Base-by-base conservation (phyloP, 208 protist species). In the Jaenimonas drosophilae region DNA sequence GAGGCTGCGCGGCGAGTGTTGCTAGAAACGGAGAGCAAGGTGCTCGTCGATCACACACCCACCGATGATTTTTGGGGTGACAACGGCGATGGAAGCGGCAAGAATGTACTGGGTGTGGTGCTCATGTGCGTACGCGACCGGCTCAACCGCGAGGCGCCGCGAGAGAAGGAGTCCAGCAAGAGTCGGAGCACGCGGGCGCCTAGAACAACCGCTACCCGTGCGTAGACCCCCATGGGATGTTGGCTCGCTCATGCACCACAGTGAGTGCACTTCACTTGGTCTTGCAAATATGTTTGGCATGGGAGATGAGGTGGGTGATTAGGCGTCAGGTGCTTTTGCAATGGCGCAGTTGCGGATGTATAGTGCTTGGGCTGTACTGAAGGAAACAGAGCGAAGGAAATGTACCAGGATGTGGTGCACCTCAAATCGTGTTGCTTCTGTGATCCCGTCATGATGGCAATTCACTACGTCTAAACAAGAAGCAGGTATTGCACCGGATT, bases 1-100 rank as follows among this genome's bases (percentile, higher is more conserved):
- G 66, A 83, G 3, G 59, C 52, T 3, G 60, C 70, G 0, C 72
- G 75, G 11, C 34, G 49, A 6, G 49, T 84, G 28, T 59, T 92
- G 34, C 48, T 92, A 27, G 49, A 56, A 24, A 92, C 84, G 23
- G 70, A 76, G 23, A 46, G 69, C 26, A 54, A 64, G 27, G 41
- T 79, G 47, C 58, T 92, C 33, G 76, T 92, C 1, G 75, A 92
- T 31, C 84, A 92, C 74, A 88, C 80, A 2, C 7, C 60, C 2
- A 67, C 45, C 2, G 84, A 92, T 48, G 72, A 84, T 33, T 92
- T 92, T 56, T 92, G 84, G 84, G 79, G 84, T 7, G 84, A 92
- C 31, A 57, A 63, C 23, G 84, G 80, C 23, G 78, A 92, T 49
- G 84, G 84, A 2, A 77, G 63, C n/a, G 84, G 84, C 3, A 76